Percentiles rank a stretch among this genome's conserved stretches.
phyloP scores from a whole-genome alignment of 1,139 yeast genomes.

The Hansenula anomala region DNA sequence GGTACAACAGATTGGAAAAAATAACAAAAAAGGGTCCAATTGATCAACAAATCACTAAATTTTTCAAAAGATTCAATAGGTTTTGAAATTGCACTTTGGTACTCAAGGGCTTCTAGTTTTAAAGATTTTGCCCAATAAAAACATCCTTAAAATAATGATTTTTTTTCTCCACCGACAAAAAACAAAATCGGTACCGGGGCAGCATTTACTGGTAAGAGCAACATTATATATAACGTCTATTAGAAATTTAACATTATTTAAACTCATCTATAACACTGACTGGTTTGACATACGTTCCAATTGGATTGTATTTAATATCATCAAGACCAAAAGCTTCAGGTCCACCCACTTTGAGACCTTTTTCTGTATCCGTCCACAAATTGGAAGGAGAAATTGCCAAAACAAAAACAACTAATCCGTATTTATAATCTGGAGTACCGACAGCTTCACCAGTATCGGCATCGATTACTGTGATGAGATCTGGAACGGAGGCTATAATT shows the following conservation, averaged over 20 bases:
- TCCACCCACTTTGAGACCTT: constrained; percentile 37
- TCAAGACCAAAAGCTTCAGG: constrained; percentile 32
- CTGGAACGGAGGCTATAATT: constrained; percentile 39
- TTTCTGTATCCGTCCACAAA: constrained; percentile 33
- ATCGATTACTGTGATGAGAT: constrained; percentile 39
- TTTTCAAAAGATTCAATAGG: too few relatives aligned
- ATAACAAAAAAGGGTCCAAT: not conserved
- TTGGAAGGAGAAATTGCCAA: constrained; percentile 35
- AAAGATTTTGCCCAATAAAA: not conserved
- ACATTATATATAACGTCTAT: too few relatives aligned
- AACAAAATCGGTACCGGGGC: too few relatives aligned
- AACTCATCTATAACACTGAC: constrained; percentile 38
- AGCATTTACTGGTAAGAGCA: too few relatives aligned
- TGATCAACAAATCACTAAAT: too few relatives aligned
- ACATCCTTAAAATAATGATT: constrained; percentile 2
- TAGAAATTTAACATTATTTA: too few relatives aligned
- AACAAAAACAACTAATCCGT: constrained; percentile 39
- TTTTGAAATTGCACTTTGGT: too few relatives aligned
- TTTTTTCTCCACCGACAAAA: too few relatives aligned
- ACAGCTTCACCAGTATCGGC: constrained; percentile 40
- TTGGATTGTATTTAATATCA: constrained; percentile 31
- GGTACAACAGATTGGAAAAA: not conserved
- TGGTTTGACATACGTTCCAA: constrained; percentile 32
- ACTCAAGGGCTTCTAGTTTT: not conserved
- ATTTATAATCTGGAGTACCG: constrained; percentile 43